These are phyloP conservation scores for Actinomortierella wolfii DNA, from an alignment of 371 early-diverging fungal genomes.

Conservation along the genomic window DNA sequence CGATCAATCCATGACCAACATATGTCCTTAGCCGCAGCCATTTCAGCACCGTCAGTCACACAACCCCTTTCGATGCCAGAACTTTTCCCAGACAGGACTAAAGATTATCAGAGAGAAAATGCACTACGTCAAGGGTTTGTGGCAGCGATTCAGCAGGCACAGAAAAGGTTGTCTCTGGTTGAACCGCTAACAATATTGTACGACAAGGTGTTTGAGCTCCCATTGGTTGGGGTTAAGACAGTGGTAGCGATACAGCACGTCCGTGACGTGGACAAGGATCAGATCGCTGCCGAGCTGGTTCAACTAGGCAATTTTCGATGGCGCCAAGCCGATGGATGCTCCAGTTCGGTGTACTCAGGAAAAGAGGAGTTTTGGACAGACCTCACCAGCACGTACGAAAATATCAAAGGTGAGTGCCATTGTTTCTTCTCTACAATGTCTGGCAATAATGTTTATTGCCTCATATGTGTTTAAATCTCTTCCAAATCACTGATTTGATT, in stretches of 20 bases:
- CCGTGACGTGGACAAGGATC: conserved; percentile 13
- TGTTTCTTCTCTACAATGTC: too few relatives aligned
- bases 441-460: too few relatives aligned
- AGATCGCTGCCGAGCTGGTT: conserved; percentile 22
- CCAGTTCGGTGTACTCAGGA: conserved; percentile 29
- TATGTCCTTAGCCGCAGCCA: too few relatives aligned
- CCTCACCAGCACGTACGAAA: conserved; percentile 27
- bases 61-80: too few relatives aligned
- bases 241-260: conserved; percentile 34
- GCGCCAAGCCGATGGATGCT: conserved; percentile 27
- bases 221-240: conserved; percentile 30
- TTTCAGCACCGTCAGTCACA: too few relatives aligned
- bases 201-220: conserved; percentile 33
- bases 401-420: conserved; percentile 16
- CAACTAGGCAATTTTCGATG: conserved; percentile 33
- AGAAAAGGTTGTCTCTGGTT: conserved; percentile 19
- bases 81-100: conserved; percentile 11
- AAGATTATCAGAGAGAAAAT: conserved; percentile 33
- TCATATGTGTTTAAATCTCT: too few relatives aligned
- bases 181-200: conserved; percentile 30
- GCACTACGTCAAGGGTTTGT: conserved; percentile 31
- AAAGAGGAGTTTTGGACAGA: conserved; percentile 38
- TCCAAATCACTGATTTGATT: too few relatives aligned
- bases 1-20: too few relatives aligned
- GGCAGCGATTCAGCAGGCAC: conserved; percentile 22